phyloP scores from a whole-genome alignment of 345 rosid species.

The Nasturtium officinale region DNA sequence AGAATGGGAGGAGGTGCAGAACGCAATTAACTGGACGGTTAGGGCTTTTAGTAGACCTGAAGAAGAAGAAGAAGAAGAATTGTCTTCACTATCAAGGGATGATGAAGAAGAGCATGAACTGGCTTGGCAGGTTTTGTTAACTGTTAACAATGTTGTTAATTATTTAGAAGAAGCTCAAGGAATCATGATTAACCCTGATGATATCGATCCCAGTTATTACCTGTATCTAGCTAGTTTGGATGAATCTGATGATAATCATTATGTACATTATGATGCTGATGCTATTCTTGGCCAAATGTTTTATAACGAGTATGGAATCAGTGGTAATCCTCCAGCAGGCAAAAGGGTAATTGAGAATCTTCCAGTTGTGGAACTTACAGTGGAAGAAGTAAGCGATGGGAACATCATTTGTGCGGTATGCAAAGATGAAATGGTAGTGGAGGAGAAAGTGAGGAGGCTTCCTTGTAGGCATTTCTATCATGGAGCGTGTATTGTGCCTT shows the following conservation, averaged over 20 bases:
- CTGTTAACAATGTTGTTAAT: constrained; percentile 45
- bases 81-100: constrained; percentile 43
- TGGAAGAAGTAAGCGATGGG: constrained; percentile 41
- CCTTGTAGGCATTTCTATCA: constrained; percentile 60
- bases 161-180: constrained; percentile 45
- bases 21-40: constrained; percentile 36
- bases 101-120: constrained; percentile 38
- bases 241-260: constrained; percentile 29
- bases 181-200: constrained; percentile 27
- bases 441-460: constrained; percentile 49
- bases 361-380: constrained; percentile 44
- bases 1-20: constrained; percentile 53
- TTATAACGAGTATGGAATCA: constrained; percentile 41
- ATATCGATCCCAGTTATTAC: constrained; percentile 36
- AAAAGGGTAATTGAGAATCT: constrained; percentile 49
- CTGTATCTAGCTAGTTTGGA: constrained; percentile 39
- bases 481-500: constrained; percentile 55
- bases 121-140: constrained; percentile 56
- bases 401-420: constrained; percentile 54
- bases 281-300: constrained; percentile 43
- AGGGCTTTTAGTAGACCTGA: constrained; percentile 31
- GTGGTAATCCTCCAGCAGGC: constrained; percentile 55
- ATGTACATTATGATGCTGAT: constrained; percentile 35
- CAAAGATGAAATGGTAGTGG: constrained; percentile 49
- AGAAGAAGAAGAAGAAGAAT: constrained; percentile 42